Evolutionary conservation across 176 grass and related monocot genomes (phyloP), one percentile per base, ranked within the genome.

Genomic region (Oryza australiensis): DNA sequence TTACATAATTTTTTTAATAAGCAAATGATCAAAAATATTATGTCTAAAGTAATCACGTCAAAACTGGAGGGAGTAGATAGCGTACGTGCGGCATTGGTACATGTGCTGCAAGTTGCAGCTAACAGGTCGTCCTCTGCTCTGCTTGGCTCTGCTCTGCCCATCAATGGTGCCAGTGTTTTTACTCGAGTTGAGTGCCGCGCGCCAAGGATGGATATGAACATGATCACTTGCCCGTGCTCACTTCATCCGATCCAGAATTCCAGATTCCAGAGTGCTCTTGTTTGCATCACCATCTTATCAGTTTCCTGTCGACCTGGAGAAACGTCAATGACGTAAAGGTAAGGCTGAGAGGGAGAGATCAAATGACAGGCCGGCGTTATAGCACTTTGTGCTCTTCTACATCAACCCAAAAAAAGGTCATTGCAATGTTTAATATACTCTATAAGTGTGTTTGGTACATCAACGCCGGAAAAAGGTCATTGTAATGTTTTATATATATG

Each of bases 161-260:
- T 72, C 60, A 45, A 49, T 77, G 80, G 69, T 9, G 84, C 60
- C 70, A 42, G 78, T 59, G 78, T 86, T 89, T 89, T 60, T 60
- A 10, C n/a, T 86, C 73, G 88, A 86, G 66, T 3, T 12, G 88
- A 82, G 88, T 89, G 88, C 88, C 83, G 22, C 23, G 60, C 69
- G 43, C 68, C 76, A 66, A 48, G 42, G 76, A 80, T 41, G 76
- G 57, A 73, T 57, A 35, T 26, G 33, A 45, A 30, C 49, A 22
- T 37, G 66, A 42, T 55, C 63, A 12, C 82, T 26, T 57, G 42
- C 43, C 48, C 59, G 20, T 38, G 57, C 68, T 73, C 46, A 22
- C 41, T 79, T 6, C 28, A 45, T 32, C 53, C 10, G 16, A 23
- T 77, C 33, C 20, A 53, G 49, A 53, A 53, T 53, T 53, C 49